Evolutionary conservation across 2,329 filamentous ascomycete species (phyloP).

Genomic region (Stagonosporopsis cucurbitacearum): DNA sequence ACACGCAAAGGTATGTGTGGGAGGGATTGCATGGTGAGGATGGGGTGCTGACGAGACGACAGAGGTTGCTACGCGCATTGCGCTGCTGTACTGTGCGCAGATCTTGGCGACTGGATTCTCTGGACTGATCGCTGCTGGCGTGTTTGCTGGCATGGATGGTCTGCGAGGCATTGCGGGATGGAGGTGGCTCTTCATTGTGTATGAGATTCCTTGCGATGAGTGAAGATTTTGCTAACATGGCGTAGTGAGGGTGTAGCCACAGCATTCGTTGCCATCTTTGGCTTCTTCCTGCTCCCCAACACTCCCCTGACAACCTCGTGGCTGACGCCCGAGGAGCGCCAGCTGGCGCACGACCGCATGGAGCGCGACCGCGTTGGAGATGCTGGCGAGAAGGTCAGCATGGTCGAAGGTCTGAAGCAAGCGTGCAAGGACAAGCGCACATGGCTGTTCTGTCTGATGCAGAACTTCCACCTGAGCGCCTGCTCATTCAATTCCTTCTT

Average conservation of each 20-base stretch:
- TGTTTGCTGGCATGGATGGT: constrained; percentile 44
- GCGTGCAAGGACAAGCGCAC: constrained; percentile 37
- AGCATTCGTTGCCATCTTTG: constrained; percentile 35
- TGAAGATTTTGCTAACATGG: constrained; percentile 1
- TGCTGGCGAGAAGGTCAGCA: constrained; percentile 34
- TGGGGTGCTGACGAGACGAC: constrained; percentile 43
- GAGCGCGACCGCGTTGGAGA: constrained; percentile 59
- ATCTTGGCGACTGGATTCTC: constrained; percentile 52
- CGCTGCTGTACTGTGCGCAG: constrained; percentile 50
- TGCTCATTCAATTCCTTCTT: constrained; percentile 45
- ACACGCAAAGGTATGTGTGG: constrained; percentile 55
- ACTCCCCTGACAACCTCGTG: constrained; percentile 52
- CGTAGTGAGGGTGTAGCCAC: constrained; percentile 37
- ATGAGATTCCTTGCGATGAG: constrained; percentile 22
- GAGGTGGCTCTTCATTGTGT: constrained; percentile 50
- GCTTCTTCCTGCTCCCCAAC: constrained; percentile 39
- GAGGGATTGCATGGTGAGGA: too few species aligned
- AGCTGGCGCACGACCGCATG: constrained; percentile 45
- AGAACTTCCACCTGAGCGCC: constrained; percentile 38
- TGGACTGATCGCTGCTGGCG: constrained; percentile 54
- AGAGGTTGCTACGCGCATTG: constrained; percentile 48
- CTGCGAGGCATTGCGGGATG: constrained; percentile 44
- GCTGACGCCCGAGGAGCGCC: constrained; percentile 55
- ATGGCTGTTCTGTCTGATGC: constrained; percentile 44
- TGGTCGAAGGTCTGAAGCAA: constrained; percentile 38